Conservation (phyloP, 2,329 filamentous ascomycete species). For the Verticillium longisporum region DNA sequence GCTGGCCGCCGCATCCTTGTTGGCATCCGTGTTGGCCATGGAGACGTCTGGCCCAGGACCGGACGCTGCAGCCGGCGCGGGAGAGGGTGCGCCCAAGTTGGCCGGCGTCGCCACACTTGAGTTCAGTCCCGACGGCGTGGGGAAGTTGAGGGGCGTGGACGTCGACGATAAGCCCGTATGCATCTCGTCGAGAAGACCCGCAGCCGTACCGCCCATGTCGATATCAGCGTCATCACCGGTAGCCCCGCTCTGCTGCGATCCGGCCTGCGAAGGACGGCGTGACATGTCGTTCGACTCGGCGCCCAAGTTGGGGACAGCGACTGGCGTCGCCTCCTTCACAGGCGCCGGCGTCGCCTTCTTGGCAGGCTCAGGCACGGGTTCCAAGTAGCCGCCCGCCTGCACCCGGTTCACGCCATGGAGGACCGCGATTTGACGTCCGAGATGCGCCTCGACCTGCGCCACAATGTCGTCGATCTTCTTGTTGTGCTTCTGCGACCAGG, state of each 20-base stretch:
- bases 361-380: conserved; percentile 41
- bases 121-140: conserved; percentile 50
- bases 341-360: conserved; percentile 13
- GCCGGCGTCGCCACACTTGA: conserved; percentile 53
- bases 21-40: conserved; percentile 46
- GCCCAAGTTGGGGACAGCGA: background rate
- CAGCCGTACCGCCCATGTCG: conserved; percentile 58
- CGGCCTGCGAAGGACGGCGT: conserved; percentile 44
- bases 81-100: conserved; percentile 38
- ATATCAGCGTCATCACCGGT: conserved; percentile 55
- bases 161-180: conserved; percentile 53
- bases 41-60: conserved; percentile 26
- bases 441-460: conserved; percentile 62
- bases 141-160: conserved; percentile 54
- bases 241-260: conserved; percentile 48
- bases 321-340: conserved; percentile 6
- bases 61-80: conserved; percentile 25
- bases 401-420: conserved; percentile 63
- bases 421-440: conserved; percentile 59
- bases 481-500: conserved; percentile 32
- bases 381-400: conserved; percentile 70
- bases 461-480: conserved; percentile 67
- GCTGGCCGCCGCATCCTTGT: conserved; percentile 28
- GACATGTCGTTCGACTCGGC: conserved; percentile 31
- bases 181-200: conserved; percentile 62